Conservation (phyloP, 805 yeast species). For the Metschnikowia lachancei region DNA sequence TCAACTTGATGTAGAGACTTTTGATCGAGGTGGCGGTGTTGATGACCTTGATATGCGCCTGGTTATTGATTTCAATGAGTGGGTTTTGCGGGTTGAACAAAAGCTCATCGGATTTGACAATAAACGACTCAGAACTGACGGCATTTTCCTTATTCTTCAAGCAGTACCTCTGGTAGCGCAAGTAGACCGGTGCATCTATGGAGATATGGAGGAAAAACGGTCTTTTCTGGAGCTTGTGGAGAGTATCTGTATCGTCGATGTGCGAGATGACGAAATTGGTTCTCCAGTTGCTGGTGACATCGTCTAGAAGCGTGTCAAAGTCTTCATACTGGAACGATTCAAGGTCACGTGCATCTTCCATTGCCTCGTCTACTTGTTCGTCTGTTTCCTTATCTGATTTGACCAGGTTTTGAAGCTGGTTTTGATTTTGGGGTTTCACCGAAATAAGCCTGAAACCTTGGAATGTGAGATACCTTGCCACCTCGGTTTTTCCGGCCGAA, state of each 20-base stretch:
- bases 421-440: slow-evolving; percentile 1
- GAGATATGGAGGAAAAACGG: slow-evolving; percentile 84
- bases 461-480: slow-evolving; percentile 52
- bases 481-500: slow-evolving; percentile 64
- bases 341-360: background rate
- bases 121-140: slow-evolving; percentile 34
- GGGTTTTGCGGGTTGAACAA: slow-evolving; percentile 49
- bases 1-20: slow-evolving; percentile 35
- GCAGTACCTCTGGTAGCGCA: slow-evolving; percentile 43
- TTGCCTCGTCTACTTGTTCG: too few relatives aligned
- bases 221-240: slow-evolving; percentile 54
- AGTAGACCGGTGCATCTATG: slow-evolving; percentile 65
- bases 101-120: slow-evolving; percentile 33
- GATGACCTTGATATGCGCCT: slow-evolving; percentile 44
- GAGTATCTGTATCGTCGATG: slow-evolving; percentile 40
- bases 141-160: slow-evolving; percentile 16
- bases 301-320: slow-evolving; percentile 49
- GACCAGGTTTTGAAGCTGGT: too few relatives aligned
- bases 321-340: slow-evolving; percentile 32
- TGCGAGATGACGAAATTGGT: slow-evolving; percentile 57
- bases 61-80: slow-evolving; percentile 58
- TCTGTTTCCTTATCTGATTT: too few relatives aligned
- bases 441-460: slow-evolving; percentile 49
- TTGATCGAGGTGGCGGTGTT: slow-evolving; percentile 38
- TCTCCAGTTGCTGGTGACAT: slow-evolving; percentile 67